Evolutionary conservation across 345 rosid genomes (phyloP).

Genomic region (Murraya paniculata): DNA sequence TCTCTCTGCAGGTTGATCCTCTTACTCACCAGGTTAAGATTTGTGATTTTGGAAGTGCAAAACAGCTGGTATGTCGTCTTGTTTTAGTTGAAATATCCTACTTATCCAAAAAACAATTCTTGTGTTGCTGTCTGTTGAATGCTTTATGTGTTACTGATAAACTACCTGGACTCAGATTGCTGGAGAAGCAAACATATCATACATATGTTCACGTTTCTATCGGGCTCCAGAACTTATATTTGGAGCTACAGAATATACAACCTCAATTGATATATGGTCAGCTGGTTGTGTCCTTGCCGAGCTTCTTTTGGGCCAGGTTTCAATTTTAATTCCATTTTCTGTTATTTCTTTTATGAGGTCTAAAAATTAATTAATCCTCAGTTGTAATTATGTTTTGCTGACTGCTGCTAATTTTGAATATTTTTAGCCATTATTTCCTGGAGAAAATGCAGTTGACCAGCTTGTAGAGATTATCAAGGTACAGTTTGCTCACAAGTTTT

Average conservation of each 20-base stretch:
- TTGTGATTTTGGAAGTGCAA: slow-evolving; percentile 94
- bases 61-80: slow-evolving; percentile 61
- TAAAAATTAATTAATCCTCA: neutral
- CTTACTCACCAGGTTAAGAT: slow-evolving; percentile 72
- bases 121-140: neutral
- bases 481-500: slow-evolving; percentile 2
- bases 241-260: slow-evolving; percentile 69
- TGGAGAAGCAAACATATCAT: slow-evolving; percentile 63
- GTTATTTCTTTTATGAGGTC: neutral
- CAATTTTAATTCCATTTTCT: neutral
- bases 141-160: neutral
- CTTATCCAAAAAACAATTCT: neutral
- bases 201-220: slow-evolving; percentile 68
- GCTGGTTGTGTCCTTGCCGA: slow-evolving; percentile 81
- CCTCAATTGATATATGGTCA: slow-evolving; percentile 72
- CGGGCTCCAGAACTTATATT: slow-evolving; percentile 74
- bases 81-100: neutral
- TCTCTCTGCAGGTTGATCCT: slow-evolving; percentile 72
- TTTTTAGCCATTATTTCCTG: slow-evolving; percentile 82
- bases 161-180: slow-evolving; percentile 48
- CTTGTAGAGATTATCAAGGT: slow-evolving; percentile 97
- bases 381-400: slow-evolving; percentile 2
- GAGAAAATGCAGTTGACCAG: slow-evolving; percentile 92
- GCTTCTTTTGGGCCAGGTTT: slow-evolving; percentile 73
- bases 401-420: neutral